Percentiles rank a stretch among this genome's conserved stretches.
Evolutionary conservation across 192 early-diverging fungal species (phyloP).

Genomic region (Coemansia sp.): DNA sequence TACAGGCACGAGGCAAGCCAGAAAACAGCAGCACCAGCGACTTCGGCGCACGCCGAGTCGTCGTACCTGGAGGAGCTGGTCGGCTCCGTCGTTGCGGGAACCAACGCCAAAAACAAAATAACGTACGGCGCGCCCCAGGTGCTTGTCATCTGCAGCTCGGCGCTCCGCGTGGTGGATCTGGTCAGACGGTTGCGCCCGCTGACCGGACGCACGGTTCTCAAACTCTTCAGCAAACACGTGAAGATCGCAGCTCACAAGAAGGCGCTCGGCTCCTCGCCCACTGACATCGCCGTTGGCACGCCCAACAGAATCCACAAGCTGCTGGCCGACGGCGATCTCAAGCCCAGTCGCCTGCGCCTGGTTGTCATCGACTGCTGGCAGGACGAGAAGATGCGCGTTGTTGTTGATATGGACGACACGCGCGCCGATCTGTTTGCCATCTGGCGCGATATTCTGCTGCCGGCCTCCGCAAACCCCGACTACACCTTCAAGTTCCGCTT

Average conservation of each 20-base stretch:
- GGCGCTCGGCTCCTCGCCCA: constrained; percentile 11
- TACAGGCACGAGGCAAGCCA: constrained; percentile 10
- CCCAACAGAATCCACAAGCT: constrained; percentile 49
- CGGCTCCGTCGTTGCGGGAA: constrained; percentile 23
- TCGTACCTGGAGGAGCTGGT: constrained; percentile 30
- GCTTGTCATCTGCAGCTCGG: constrained; percentile 47
- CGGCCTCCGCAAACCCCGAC: constrained; percentile 39
- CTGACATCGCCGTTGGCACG: constrained; percentile 49
- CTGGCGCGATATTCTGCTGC: constrained; percentile 46
- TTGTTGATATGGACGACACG: constrained; percentile 54
- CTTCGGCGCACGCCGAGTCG: neutral
- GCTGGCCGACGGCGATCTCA: constrained; percentile 29
- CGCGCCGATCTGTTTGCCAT: constrained; percentile 45
- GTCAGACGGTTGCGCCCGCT: constrained; percentile 33
- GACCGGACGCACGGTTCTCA: constrained; percentile 27
- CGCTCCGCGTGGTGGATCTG: constrained; percentile 43
- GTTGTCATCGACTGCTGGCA: constrained; percentile 53
- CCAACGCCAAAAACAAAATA: constrained; percentile 41
- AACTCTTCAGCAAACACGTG: constrained; percentile 52
- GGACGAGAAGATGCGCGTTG: constrained; percentile 53
- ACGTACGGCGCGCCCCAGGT: constrained; percentile 43
- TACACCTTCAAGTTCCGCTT: constrained; percentile 38
- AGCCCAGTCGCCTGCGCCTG: constrained; percentile 35
- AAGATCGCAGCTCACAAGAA: constrained; percentile 40
- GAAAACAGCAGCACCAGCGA: neutral